Evolutionary conservation across 2,329 filamentous ascomycete species (phyloP).

Genomic region (Calonectria naviculata): DNA sequence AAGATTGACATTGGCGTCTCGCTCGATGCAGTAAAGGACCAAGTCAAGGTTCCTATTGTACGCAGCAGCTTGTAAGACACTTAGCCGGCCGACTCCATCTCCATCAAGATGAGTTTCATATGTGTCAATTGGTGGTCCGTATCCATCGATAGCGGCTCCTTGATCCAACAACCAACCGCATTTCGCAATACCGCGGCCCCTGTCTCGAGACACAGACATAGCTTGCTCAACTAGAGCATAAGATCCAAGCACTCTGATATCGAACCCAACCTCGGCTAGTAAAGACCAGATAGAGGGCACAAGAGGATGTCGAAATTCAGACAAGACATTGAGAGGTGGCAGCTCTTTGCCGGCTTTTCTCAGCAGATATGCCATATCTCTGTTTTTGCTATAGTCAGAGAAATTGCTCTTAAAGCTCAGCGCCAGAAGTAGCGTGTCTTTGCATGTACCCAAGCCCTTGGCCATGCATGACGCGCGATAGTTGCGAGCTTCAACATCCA

Average conservation of each 20-base stretch:
- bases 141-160: not conserved
- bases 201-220: not conserved
- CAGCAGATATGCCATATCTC: not conserved
- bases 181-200: not conserved
- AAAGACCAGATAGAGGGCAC: not conserved
- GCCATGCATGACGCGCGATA: not conserved
- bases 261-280: not conserved
- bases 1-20: not conserved
- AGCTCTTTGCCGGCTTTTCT: not conserved
- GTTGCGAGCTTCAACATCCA: not conserved
- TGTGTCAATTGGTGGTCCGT: not conserved
- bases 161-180: not conserved
- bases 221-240: not conserved
- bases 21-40: not conserved
- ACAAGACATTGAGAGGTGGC: not conserved
- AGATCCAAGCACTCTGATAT: not conserved
- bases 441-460: not conserved
- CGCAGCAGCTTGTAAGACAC: not conserved
- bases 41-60: not conserved
- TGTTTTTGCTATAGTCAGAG: not conserved
- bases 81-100: not conserved
- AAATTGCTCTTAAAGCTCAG: not conserved
- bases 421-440: not conserved
- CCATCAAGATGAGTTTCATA: not conserved
- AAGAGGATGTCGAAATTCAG: not conserved